Percentiles rank a stretch among this genome's conserved stretches.
Conservation (phyloP, 257 asterid genomes). For the Paraleonurus japonicus region DNA sequence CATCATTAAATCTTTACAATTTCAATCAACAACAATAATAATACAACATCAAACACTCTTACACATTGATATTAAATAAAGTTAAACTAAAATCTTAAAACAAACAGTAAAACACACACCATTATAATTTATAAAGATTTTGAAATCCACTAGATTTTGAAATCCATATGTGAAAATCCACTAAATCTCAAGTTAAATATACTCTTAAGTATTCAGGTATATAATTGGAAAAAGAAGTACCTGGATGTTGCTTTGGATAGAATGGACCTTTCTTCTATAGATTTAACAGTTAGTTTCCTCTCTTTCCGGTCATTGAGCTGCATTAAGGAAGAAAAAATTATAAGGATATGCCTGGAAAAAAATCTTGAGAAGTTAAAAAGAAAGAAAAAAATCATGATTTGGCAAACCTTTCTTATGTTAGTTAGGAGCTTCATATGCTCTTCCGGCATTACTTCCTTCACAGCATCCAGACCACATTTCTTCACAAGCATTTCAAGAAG, state of each 20-base stretch:
- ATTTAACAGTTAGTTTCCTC: constrained; percentile 49
- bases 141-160: no score
- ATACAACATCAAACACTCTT: no score
- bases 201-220: constrained; percentile 8
- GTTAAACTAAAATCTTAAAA: no score
- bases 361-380: neutral
- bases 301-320: constrained; percentile 86
- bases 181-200: no score
- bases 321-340: constrained; percentile 17
- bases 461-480: constrained; percentile 94
- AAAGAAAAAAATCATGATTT: neutral
- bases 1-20: no score
- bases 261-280: constrained; percentile 56
- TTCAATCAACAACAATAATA: no score
- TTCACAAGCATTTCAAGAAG: constrained; percentile 94
- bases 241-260: constrained; percentile 85
- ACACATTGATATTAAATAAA: no score
- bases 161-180: no score
- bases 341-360: neutral
- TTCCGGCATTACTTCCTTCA: constrained; percentile 87
- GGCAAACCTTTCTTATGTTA: constrained; percentile 92
- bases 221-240: constrained; percentile 34
- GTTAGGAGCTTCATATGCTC: constrained; percentile 92
- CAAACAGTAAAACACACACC: no score
- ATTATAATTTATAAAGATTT: no score